These are phyloP conservation scores for Citropsis articulata DNA, from an alignment of 345 rosid species.

Conservation along the genomic window DNA sequence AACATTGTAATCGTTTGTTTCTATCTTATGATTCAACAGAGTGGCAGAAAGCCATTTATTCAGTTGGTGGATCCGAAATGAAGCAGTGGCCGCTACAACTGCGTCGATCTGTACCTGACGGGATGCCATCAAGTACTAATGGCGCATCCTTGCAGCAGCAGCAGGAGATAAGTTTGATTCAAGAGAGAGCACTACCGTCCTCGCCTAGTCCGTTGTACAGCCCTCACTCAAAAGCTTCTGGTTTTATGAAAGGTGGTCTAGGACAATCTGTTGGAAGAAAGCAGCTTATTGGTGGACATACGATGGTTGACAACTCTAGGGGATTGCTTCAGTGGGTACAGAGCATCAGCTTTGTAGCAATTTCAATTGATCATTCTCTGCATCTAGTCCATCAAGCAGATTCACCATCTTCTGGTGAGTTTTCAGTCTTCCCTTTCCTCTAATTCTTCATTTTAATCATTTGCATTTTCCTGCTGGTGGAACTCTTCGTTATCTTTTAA, in stretches of 20 bases:
- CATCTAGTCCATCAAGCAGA: slow-evolving; percentile 79
- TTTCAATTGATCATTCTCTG: slow-evolving; percentile 84
- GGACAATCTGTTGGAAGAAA: slow-evolving; percentile 80
- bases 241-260: slow-evolving; percentile 84
- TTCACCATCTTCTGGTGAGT: slow-evolving; percentile 68
- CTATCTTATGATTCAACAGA: slow-evolving; percentile 47
- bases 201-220: slow-evolving; percentile 81
- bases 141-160: slow-evolving; percentile 73
- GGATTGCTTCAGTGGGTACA: slow-evolving; percentile 97
- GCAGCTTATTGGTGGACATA: slow-evolving; percentile 71
- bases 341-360: slow-evolving; percentile 85
- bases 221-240: slow-evolving; percentile 75
- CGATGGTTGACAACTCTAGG: slow-evolving; percentile 61
- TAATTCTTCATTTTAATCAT: neutral
- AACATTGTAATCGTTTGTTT: slow-evolving; percentile 13
- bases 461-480: neutral
- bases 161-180: slow-evolving; percentile 89
- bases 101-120: slow-evolving; percentile 80
- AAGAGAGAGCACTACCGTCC: slow-evolving; percentile 83
- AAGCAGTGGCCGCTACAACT: slow-evolving; percentile 96
- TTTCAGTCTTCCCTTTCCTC: slow-evolving; percentile 10
- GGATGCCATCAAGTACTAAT: slow-evolving; percentile 61
- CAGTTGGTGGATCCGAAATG: slow-evolving; percentile 86
- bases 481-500: neutral
- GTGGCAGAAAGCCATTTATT: slow-evolving; percentile 97